phyloP scores from a whole-genome alignment of 805 yeast genomes.

The Yarrowia divulgata region DNA sequence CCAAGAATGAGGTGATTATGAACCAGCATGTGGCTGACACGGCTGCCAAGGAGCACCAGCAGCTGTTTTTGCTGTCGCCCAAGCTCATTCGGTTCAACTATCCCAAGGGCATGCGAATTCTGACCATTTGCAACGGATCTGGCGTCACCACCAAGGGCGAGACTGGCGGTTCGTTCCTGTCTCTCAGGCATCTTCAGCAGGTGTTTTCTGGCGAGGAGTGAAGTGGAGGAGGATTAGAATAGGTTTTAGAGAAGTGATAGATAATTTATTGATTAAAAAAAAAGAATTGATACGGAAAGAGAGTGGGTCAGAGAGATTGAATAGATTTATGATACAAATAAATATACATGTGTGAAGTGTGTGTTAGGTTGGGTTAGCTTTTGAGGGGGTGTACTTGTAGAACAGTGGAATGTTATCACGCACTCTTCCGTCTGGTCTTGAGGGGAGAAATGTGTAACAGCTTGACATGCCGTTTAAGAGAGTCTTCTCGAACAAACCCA shows the following conservation, averaged over 20 bases:
- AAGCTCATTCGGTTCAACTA: constrained; percentile 33
- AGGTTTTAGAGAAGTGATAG: neutral
- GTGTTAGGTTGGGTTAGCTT: neutral
- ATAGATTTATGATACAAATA: no score
- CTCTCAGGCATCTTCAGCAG: neutral
- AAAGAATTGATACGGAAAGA: no score
- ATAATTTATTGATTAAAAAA: neutral
- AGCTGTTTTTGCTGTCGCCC: constrained; percentile 37
- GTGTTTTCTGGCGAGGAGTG: neutral
- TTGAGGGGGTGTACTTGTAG: neutral
- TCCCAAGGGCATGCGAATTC: constrained; percentile 15
- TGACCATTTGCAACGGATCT: constrained; percentile 26
- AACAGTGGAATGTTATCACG: neutral
- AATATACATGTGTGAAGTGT: no score
- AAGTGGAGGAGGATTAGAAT: neutral
- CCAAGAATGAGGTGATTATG: constrained; percentile 67
- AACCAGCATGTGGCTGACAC: constrained; percentile 31
- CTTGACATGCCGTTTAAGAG: constrained; percentile 23
- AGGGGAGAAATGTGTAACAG: constrained; percentile 3
- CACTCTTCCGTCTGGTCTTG: constrained; percentile 4
- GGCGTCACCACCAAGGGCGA: constrained; percentile 5
- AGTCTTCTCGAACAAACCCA: constrained; percentile 24
- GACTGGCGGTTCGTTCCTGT: neutral
- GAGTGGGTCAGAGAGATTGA: no score
- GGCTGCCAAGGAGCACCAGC: neutral